Evolutionary conservation across 352 stramenopile genomes (phyloP).

Genomic region (Globisporangium ultimum): DNA sequence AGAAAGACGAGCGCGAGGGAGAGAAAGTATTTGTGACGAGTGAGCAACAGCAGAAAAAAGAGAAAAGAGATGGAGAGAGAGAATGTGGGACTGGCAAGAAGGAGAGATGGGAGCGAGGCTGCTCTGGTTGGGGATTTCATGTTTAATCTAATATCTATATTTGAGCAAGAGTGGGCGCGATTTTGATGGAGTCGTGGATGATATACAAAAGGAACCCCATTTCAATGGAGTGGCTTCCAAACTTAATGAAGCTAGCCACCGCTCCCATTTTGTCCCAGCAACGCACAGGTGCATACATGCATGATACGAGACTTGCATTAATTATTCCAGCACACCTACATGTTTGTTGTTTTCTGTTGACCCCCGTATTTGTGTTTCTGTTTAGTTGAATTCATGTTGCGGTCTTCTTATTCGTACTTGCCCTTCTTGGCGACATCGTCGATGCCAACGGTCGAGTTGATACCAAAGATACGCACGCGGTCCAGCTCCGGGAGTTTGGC

Average conservation of each 20-base stretch:
- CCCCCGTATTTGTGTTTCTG: conserved; percentile 2
- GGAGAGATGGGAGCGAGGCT: background rate
- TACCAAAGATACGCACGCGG: conserved; percentile 94
- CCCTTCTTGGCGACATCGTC: conserved; percentile 72
- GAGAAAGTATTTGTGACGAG: conserved; percentile 17
- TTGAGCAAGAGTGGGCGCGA: conserved; percentile 8
- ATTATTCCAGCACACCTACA: too few species aligned
- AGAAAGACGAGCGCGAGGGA: conserved; percentile 7
- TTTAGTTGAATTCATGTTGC: background rate
- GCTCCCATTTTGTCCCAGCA: too few species aligned
- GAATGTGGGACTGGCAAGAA: background rate
- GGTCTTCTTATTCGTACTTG: conserved; percentile 42
- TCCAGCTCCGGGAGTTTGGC: conserved; percentile 93
- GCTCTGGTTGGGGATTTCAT: conserved; percentile 23
- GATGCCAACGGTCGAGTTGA: conserved; percentile 95
- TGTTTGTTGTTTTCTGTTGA: background rate
- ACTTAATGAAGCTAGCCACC: too few species aligned
- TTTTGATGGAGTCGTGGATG: too few species aligned
- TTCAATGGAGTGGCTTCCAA: too few species aligned
- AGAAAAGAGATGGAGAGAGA: background rate
- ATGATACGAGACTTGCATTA: too few species aligned
- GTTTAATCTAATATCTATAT: conserved; percentile 62
- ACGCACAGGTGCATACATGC: too few species aligned
- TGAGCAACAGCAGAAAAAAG: background rate
- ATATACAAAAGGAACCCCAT: too few species aligned